These are phyloP conservation scores for Pythium coloratum DNA, from an alignment of 352 stramenopile genomes.

Conservation along the genomic window DNA sequence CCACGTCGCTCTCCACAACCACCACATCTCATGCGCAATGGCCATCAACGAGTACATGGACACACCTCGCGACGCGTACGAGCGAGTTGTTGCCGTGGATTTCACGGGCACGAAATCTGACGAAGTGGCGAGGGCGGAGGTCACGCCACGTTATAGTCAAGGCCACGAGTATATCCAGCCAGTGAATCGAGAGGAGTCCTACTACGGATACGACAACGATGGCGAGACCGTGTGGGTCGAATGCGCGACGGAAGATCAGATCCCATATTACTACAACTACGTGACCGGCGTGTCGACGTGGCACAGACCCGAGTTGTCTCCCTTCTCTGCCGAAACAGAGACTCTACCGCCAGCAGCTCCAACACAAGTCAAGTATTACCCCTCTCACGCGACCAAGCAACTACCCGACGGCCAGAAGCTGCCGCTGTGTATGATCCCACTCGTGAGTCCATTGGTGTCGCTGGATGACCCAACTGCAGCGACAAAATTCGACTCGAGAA, in stretches of 20 bases:
- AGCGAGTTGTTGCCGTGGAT: not conserved
- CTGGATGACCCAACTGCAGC: slow-evolving; percentile 66
- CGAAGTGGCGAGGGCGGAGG: slow-evolving; percentile 4
- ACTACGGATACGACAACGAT: slow-evolving; percentile 5
- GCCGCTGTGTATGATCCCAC: slow-evolving; percentile 64
- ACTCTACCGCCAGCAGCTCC: slow-evolving; percentile 1
- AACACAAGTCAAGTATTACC: not conserved
- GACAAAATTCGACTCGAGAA: slow-evolving; percentile 45
- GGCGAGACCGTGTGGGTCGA: slow-evolving; percentile 38
- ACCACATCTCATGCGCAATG: slow-evolving; percentile 58
- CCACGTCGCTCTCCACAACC: slow-evolving; percentile 52
- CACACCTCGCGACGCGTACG: slow-evolving; percentile 31
- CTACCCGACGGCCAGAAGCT: slow-evolving; percentile 37
- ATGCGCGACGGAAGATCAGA: slow-evolving; percentile 48
- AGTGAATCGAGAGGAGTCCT: not conserved
- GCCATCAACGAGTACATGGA: slow-evolving; percentile 58
- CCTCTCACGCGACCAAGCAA: not conserved
- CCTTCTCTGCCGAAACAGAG: not conserved
- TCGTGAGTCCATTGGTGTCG: slow-evolving; percentile 61
- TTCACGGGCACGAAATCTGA: slow-evolving; percentile 6
- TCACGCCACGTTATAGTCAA: slow-evolving; percentile 1
- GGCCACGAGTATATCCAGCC: not conserved
- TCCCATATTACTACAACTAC: slow-evolving; percentile 71
- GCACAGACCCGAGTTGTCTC: slow-evolving; percentile 30
- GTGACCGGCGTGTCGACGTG: slow-evolving; percentile 55